phyloP scores from a whole-genome alignment of 345 rosid species.

The Pistacia integerrima region DNA sequence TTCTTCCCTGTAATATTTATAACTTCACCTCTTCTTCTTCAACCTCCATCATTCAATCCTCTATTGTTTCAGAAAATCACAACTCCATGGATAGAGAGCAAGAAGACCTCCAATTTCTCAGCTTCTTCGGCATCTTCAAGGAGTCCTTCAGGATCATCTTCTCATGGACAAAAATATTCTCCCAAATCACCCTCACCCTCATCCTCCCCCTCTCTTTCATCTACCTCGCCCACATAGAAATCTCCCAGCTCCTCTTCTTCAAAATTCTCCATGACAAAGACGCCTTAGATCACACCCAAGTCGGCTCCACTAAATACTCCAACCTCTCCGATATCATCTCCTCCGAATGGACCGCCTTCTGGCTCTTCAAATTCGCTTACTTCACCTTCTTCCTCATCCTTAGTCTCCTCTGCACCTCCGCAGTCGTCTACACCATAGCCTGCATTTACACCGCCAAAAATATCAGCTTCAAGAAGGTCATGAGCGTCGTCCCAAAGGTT shows the following conservation, averaged over 20 bases:
- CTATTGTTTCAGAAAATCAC: neutral
- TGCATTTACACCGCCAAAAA: constrained; percentile 41
- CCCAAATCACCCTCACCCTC: constrained; percentile 43
- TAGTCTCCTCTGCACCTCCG: constrained; percentile 46
- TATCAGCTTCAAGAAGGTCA: constrained; percentile 40
- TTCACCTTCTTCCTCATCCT: constrained; percentile 38
- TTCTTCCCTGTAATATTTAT: neutral
- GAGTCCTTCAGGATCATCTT: constrained; percentile 48
- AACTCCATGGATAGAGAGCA: constrained; percentile 47
- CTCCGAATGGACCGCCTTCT: constrained; percentile 31
- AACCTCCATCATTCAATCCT: neutral
- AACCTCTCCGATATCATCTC: constrained; percentile 17
- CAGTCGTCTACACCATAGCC: constrained; percentile 47
- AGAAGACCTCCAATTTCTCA: constrained; percentile 49
- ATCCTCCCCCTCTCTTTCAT: constrained; percentile 54
- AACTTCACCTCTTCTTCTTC: neutral
- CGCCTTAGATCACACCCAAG: constrained; percentile 5
- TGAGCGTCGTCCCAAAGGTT: constrained; percentile 40
- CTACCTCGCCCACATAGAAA: constrained; percentile 36
- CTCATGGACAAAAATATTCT: constrained; percentile 47
- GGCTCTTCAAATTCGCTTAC: constrained; percentile 38
- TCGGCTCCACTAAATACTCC: constrained; percentile 13
- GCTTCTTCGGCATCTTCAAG: constrained; percentile 35
- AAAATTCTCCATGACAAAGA: constrained; percentile 18
- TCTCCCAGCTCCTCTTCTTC: constrained; percentile 31